Evolutionary conservation across 352 stramenopile species (phyloP).

Genomic region (Globisporangium radiosum): DNA sequence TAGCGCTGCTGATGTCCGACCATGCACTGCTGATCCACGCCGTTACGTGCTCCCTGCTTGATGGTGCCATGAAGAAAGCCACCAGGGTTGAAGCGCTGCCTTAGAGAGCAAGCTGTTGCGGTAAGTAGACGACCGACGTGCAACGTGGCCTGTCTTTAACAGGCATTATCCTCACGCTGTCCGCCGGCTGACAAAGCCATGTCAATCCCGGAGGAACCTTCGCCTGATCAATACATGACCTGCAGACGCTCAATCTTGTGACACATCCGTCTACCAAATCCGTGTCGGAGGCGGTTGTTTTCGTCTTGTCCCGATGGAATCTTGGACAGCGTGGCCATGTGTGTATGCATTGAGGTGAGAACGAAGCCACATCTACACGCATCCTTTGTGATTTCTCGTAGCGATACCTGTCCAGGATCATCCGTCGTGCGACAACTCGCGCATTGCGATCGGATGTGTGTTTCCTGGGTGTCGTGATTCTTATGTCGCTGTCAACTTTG

Average conservation of each 20-base stretch:
- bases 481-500: too few relatives aligned
- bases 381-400: too few relatives aligned
- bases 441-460: too few relatives aligned
- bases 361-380: too few relatives aligned
- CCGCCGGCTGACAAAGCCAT: constrained; percentile 19
- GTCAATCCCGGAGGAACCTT: constrained; percentile 15
- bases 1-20: not conserved
- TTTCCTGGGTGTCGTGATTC: too few relatives aligned
- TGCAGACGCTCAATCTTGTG: constrained; percentile 11
- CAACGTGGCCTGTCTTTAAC: constrained; percentile 15
- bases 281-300: constrained; percentile 14
- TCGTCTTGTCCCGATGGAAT: not conserved
- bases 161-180: constrained; percentile 20
- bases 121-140: constrained; percentile 5
- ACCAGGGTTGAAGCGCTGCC: too few relatives aligned
- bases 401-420: too few relatives aligned
- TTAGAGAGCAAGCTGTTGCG: not conserved
- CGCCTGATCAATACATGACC: constrained; percentile 6
- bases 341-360: too few relatives aligned
- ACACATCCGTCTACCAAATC: constrained; percentile 11
- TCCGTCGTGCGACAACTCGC: too few relatives aligned
- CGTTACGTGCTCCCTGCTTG: not conserved
- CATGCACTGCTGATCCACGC: not conserved
- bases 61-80: not conserved
- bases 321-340: constrained; percentile 2